Base-by-base conservation (phyloP, 2,329 filamentous ascomycete genomes). In the Beauveria varroae region DNA sequence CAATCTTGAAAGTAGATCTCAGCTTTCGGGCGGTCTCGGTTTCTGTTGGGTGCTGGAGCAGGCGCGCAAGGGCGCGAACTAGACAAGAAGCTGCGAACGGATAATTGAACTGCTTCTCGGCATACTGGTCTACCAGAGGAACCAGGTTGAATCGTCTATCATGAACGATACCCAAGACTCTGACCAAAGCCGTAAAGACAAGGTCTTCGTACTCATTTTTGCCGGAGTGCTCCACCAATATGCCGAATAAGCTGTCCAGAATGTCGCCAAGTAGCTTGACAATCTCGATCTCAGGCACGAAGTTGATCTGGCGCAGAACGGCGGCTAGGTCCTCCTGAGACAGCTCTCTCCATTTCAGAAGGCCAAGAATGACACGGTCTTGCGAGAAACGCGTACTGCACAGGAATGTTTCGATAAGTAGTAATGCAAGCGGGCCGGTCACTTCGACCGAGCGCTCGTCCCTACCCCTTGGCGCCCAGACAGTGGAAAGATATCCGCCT, bases 361-460 rank as follows among this genome's bases (percentile, higher is more conserved):
- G 79, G 18, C 91, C 89, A 20, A 97, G 78, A 12, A 99, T 83
- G 18, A 89, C 85, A 61, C 93, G 88, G 71, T 99, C 93, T 71
- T 99, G 95, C 0, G 93, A 97, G 70, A 96, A 96, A 63, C 87
- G 85, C 0, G 95, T 99, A 75, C 95, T 98, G 80, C 93, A 97
- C 7, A 99, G 84, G 68, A 91, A 96, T 0, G 93, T 96, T 63
- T 90, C 85, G 12, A 96, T 77, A 14, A 86, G 84, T 40, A 99
- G 75, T n/a, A 86, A 85, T 3, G 93, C 91, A 66, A 96, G 82
- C 3, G 90, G 87, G 0, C 90, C 91, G 5, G 88, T 91, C 3
- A 92, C 83, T 57, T 93, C 90, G 67, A 89, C 88, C 30, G 86
- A 82, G 52, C 86, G 81, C 69, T 87, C 83, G 67, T 89, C 81